Base-by-base conservation (phyloP, 257 asterid genomes). In the Prunella vulgaris region DNA sequence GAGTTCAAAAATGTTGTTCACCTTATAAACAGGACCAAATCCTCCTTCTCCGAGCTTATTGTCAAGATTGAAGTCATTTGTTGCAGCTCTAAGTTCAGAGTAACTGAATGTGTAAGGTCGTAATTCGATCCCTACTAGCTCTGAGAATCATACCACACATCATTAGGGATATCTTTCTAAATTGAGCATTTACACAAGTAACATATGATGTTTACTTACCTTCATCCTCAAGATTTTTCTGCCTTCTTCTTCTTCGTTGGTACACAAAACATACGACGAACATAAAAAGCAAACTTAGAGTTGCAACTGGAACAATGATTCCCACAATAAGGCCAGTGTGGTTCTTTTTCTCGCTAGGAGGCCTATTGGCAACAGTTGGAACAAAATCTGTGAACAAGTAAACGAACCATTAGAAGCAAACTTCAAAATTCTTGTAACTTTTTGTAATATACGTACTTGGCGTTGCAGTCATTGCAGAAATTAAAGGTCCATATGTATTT, bases 31-130 rank as follows among this genome's bases (percentile, higher is more conserved):
- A 8, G 96, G 93, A 77, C 96, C 96, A 58, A 91, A 91, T 70
- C 97, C 97, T 63, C 97, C 96, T 81, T 91, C 97, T 73, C 97
- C 96, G 35, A 91, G 96, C 81, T 84, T 88, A 73, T 91, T 87
- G 64, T 74, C 73, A 68, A 82, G 82, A 80, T 64, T 62, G 60
- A 91, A 91, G 74, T 87, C 96, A 32, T 78, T 70, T 10, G 97
- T 91, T 14, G 90, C 96, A 33, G 84, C 63, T 82, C 73, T 79
- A 61, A 91, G 91, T 64, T 88, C 96, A 20, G 87, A 84, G 58
- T 85, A 91, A 69, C 78, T 73, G 71, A 87, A 88, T 18, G 91
- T 88, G 79, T 77, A 84, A 46, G 96, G 95, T 18, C 84, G 85
- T 51, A 86, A 78, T 77, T 88, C 96, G 59, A 88, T 84, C 51